Evolutionary conservation across 257 asterid species (phyloP).

Genomic region (Rhazya stricta): DNA sequence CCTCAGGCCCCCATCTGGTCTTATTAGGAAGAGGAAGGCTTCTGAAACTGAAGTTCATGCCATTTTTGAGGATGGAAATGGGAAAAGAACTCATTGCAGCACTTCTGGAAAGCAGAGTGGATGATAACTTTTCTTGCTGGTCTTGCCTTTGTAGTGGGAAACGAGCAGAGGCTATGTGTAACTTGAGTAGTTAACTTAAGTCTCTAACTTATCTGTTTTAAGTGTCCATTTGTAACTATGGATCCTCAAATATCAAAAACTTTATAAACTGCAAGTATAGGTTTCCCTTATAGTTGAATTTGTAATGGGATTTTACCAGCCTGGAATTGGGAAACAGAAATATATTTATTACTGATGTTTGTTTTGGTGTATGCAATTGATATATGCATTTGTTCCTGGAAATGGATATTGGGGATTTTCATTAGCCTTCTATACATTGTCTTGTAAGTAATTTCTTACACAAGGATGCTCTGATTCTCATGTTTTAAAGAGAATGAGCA

Average conservation of each 20-base stretch:
- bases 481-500: background rate
- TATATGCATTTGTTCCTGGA: background rate
- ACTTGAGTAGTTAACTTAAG: background rate
- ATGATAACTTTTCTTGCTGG: background rate
- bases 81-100: background rate
- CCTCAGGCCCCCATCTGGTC: constrained; percentile 46
- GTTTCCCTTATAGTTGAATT: background rate
- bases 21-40: constrained; percentile 33
- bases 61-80: constrained; percentile 11
- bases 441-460: background rate
- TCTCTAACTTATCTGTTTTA: background rate
- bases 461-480: background rate
- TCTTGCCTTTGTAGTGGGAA: constrained; percentile 4
- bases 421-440: background rate
- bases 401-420: background rate
- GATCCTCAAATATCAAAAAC: background rate
- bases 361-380: background rate
- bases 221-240: background rate
- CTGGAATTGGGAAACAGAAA: background rate
- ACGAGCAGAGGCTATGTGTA: background rate
- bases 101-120: background rate
- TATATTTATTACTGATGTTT: background rate
- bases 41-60: constrained; percentile 37
- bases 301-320: background rate
- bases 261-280: background rate